A percentile compares a stretch with the other conserved stretches of the same genome.
Evolutionary conservation across 2,329 filamentous ascomycete genomes (phyloP).

Genomic region (Cercospora citrullina): DNA sequence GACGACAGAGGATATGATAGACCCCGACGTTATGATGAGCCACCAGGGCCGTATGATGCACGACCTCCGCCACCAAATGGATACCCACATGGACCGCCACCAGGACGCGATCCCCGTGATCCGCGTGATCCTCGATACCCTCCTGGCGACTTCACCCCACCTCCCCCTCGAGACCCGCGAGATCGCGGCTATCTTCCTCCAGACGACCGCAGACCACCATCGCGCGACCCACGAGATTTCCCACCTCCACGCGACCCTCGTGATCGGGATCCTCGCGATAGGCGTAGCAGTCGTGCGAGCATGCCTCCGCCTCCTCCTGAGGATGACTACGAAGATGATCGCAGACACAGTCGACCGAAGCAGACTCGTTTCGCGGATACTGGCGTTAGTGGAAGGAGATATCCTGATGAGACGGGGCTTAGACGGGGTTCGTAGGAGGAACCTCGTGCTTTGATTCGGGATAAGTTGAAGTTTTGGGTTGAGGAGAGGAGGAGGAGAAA

Average conservation of each 20-base stretch:
- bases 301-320: slow-evolving; percentile 5
- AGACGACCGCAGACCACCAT: slow-evolving; percentile 12
- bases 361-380: slow-evolving; percentile 21
- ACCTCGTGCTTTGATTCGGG: slow-evolving; percentile 9
- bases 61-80: slow-evolving; percentile 7
- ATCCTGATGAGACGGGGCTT: slow-evolving; percentile 17
- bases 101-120: slow-evolving; percentile 12
- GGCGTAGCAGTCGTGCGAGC: slow-evolving; percentile 13
- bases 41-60: slow-evolving; percentile 8
- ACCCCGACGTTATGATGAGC: slow-evolving; percentile 17
- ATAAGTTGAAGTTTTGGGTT: slow-evolving; percentile 6
- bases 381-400: slow-evolving; percentile 18
- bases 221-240: slow-evolving; percentile 12
- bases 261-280: slow-evolving; percentile 13
- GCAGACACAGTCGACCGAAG: slow-evolving; percentile 16
- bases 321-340: slow-evolving; percentile 18
- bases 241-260: slow-evolving; percentile 10
- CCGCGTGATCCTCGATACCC: slow-evolving; percentile 13
- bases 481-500: slow-evolving; percentile 7
- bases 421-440: slow-evolving; percentile 14
- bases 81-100: slow-evolving; percentile 12
- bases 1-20: slow-evolving; percentile 19
- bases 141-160: slow-evolving; percentile 8
- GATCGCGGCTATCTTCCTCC: slow-evolving; percentile 12
- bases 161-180: slow-evolving; percentile 9